Evolutionary conservation across 73 alveolate species (phyloP).

Genomic region (Paraurostyla sp.): DNA sequence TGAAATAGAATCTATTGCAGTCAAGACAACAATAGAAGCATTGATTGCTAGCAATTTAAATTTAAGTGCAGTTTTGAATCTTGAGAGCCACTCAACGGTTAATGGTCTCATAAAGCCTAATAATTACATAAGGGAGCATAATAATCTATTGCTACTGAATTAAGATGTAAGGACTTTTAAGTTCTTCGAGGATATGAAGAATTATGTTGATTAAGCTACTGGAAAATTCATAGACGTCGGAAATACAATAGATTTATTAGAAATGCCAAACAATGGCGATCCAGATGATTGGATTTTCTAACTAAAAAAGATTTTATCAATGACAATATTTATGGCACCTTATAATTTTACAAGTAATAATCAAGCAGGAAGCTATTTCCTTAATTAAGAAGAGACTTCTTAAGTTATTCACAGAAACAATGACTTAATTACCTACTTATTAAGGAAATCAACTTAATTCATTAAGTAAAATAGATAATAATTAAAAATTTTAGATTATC

Average conservation of each 20-base stretch:
- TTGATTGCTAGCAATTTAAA: background rate
- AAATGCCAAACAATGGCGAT: conserved; percentile 9
- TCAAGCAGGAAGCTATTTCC: background rate
- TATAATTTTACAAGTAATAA: background rate
- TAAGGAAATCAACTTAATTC: background rate
- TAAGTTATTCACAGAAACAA: background rate
- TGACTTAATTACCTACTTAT: background rate
- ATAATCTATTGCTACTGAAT: background rate
- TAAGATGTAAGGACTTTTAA: conserved; percentile 1
- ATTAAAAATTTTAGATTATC: background rate
- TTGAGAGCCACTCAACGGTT: background rate
- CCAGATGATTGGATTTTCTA: conserved; percentile 35
- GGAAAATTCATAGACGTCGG: background rate
- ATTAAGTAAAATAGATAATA: background rate
- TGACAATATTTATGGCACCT: conserved; percentile 29
- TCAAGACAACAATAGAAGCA: background rate
- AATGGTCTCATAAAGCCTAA: conserved; percentile 17
- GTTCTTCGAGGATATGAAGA: background rate
- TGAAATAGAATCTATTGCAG: background rate
- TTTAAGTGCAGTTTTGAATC: background rate
- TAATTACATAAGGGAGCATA: background rate
- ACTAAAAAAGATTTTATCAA: background rate
- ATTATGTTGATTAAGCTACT: background rate
- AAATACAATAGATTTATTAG: conserved; percentile 32
- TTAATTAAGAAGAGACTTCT: background rate